These are phyloP conservation scores for Colletotrichum sp. DNA, from an alignment of 2,329 filamentous ascomycete species.

Conservation along the genomic window DNA sequence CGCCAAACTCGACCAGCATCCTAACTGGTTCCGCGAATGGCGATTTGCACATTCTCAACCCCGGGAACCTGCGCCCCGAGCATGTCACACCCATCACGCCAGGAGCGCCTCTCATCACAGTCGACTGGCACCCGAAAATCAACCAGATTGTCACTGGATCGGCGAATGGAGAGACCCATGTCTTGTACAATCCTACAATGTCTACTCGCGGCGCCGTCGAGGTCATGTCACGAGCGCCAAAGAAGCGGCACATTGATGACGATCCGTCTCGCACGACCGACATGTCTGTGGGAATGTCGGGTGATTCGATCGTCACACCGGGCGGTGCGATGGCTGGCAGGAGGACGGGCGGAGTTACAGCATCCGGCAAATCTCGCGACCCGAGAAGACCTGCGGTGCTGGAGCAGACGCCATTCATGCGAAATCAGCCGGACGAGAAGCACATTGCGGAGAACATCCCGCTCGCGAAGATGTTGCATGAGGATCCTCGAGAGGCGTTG, in stretches of 20 bases:
- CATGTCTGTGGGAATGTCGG: constrained; percentile 79
- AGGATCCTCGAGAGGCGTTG: constrained; percentile 92
- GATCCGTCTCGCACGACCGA: constrained; percentile 88
- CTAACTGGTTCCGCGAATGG: constrained; percentile 88
- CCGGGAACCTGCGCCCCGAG: constrained; percentile 85
- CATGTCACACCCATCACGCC: constrained; percentile 89
- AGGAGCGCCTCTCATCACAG: constrained; percentile 79
- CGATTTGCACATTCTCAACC: constrained; percentile 90
- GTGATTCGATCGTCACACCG: constrained; percentile 78
- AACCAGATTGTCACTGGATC: constrained; percentile 97
- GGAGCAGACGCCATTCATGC: constrained; percentile 85
- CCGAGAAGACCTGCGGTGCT: constrained; percentile 86
- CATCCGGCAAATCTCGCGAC: constrained; percentile 77
- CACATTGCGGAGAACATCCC: constrained; percentile 90
- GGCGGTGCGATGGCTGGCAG: constrained; percentile 60
- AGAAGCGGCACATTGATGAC: constrained; percentile 94
- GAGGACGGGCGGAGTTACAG: constrained; percentile 72
- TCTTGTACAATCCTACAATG: constrained; percentile 87
- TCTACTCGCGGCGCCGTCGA: constrained; percentile 83
- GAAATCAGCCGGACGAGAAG: constrained; percentile 86
- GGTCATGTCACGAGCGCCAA: constrained; percentile 91
- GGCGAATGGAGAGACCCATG: constrained; percentile 85
- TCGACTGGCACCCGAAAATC: constrained; percentile 91
- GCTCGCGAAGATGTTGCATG: constrained; percentile 90
- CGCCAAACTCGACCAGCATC: constrained; percentile 81